A percentile compares a stretch with the other conserved stretches of the same genome.
These are phyloP conservation scores for Cladosporium sp. DNA, from an alignment of 2,329 filamentous ascomycete species.

Conservation along the genomic window DNA sequence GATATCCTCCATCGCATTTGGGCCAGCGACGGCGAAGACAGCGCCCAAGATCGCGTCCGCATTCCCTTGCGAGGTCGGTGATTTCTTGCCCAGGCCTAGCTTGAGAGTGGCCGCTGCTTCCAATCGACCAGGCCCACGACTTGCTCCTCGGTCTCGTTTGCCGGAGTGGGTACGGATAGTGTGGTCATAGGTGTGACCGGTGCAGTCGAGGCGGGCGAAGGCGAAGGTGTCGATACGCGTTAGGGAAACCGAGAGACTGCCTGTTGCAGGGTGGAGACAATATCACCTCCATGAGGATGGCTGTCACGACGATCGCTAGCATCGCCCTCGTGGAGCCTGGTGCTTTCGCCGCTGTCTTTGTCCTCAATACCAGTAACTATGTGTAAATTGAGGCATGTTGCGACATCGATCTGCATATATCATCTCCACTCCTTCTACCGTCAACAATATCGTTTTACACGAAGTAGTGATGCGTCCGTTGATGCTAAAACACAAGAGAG, in stretches of 20 bases:
- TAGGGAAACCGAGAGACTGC: background rate
- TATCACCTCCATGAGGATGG: background rate
- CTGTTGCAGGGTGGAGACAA: background rate
- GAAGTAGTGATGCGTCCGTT: no score
- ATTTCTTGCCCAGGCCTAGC: slow-evolving; percentile 3
- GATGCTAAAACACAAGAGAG: no score
- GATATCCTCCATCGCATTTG: background rate
- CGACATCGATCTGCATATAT: no score
- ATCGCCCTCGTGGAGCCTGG: background rate
- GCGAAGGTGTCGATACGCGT: background rate
- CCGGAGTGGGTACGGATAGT: background rate
- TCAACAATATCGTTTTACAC: no score
- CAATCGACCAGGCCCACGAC: background rate
- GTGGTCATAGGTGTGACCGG: background rate
- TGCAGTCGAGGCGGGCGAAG: background rate
- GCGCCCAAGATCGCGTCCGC: slow-evolving; percentile 5
- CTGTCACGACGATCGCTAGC: background rate
- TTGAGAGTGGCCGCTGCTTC: slow-evolving; percentile 1
- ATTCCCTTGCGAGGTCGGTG: background rate
- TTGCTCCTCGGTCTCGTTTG: background rate
- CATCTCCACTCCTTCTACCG: no score
- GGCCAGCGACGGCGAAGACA: slow-evolving; percentile 2
- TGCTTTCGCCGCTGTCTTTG: background rate
- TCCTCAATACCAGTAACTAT: background rate
- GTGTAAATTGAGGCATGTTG: no score